Evolutionary conservation across 2,329 filamentous ascomycete species (phyloP).

Genomic region (Cladosporium sp.): DNA sequence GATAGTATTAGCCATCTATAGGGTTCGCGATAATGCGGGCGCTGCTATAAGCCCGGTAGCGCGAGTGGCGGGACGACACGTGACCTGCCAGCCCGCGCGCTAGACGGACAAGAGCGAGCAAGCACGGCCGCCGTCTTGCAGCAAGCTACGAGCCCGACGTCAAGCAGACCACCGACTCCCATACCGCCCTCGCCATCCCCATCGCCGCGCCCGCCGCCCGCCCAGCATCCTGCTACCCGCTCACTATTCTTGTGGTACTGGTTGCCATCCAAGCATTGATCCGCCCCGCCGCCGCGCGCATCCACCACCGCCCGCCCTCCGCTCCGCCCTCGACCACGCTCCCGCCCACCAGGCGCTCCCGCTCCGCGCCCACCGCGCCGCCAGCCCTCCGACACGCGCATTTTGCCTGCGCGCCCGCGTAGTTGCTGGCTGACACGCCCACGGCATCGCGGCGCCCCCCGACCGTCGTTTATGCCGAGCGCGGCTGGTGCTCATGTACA

Average conservation of each 20-base stretch:
- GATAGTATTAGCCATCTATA: too few relatives aligned
- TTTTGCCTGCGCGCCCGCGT: neutral
- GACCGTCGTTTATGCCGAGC: constrained; percentile 27
- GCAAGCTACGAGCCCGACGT: constrained; percentile 5
- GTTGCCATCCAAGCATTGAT: constrained; percentile 8
- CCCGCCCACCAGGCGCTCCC: neutral
- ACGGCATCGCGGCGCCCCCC: constrained; percentile 3
- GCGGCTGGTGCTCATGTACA: constrained; percentile 41
- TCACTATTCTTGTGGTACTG: constrained; percentile 7
- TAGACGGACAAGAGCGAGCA: neutral
- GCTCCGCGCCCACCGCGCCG: constrained; percentile 1
- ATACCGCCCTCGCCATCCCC: neutral
- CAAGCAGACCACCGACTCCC: neutral
- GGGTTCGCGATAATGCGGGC: too few relatives aligned
- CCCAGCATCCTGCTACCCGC: constrained; percentile 4
- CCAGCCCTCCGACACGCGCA: neutral
- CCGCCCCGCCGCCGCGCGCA: constrained; percentile 4
- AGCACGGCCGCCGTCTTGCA: too few relatives aligned
- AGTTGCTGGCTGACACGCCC: neutral
- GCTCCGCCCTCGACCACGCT: neutral
- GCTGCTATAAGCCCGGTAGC: too few relatives aligned
- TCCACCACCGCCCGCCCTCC: neutral
- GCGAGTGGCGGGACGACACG: too few relatives aligned
- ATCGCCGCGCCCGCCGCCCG: neutral
- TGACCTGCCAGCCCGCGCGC: neutral